Base-by-base conservation (phyloP, 805 yeast genomes). In the Sugiyamaella qingdaonensis region DNA sequence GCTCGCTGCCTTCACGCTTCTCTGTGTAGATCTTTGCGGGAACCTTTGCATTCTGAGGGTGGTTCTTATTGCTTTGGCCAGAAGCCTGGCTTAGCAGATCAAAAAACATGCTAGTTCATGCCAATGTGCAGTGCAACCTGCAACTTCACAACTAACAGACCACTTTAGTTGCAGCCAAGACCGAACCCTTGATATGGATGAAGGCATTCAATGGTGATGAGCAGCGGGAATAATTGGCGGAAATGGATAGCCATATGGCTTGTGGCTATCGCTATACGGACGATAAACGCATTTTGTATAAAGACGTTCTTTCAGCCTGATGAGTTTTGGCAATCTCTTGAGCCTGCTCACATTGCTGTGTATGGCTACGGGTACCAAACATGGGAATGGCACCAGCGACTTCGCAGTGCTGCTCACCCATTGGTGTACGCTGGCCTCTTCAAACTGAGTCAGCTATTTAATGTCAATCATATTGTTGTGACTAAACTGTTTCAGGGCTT, bases 231-330 rank as follows among this genome's bases (percentile, higher is more conserved):
- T n/a, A 34, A 9, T 14, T 34, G 37, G 37, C 10, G 37, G 16
- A n/a, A n/a, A 16, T 39, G 14, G 19, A 21, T 21, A 16, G 24
- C 24, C 8, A 39, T 39, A n/a, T 39, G 43, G 43, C 24, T 31
- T 19, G 44, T 32, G n/a, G 32, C 55, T 32, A 33, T 80, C 2
- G 48, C 72, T 0, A 58, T 78, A n/a, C 68, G 96, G 37, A 56
- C 84, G 9, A 32, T 79, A 61, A 89, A 90, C 67, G 80, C 95
- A 0, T 64, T 86, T 21, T 66, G 82, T 1, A 78, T 81, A 4
- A 65, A 65, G 52, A 89, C 98, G 0, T 94, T 82, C 65, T 94
- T 94, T 70, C 99, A 94, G 67, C 92, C 99, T 0, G 99, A 94
- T 68, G 99, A 94, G 68, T 94, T 77, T 69, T 94, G 85, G 82